Evolutionary conservation across 2,329 filamentous ascomycete species (phyloP).

Genomic region (Arthroderma sp.): DNA sequence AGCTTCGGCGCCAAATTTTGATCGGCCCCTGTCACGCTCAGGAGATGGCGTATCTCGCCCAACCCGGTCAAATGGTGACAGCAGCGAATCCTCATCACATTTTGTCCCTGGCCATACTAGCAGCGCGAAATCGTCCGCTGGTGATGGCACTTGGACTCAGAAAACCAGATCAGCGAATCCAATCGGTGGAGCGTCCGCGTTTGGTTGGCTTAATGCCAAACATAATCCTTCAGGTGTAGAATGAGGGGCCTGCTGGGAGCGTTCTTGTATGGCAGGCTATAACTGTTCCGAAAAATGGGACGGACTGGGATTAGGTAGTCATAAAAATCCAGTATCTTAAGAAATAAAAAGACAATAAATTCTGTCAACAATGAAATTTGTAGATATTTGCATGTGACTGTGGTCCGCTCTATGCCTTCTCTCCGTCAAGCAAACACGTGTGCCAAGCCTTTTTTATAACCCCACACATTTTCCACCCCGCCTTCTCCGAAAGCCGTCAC

Average conservation of each 20-base stretch:
- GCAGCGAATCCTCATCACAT: background rate
- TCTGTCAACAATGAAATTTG: no score
- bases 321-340: no score
- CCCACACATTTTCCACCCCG: no score
- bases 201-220: constrained; percentile 10
- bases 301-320: no score
- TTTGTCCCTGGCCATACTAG: background rate
- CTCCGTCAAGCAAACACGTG: no score
- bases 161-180: constrained; percentile 60
- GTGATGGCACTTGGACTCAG: constrained; percentile 19
- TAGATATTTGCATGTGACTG: no score
- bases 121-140: constrained; percentile 11
- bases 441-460: no score
- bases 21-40: background rate
- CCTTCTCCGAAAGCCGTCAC: no score
- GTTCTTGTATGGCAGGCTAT: no score
- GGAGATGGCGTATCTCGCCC: background rate
- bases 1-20: background rate
- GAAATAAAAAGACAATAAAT: no score
- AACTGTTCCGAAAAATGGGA: no score
- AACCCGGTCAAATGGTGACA: background rate
- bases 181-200: constrained; percentile 11
- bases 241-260: background rate
- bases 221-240: background rate
- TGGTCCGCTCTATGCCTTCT: no score